Conservation (phyloP, 768 basidiomycete species). For the Trametes villosa region DNA sequence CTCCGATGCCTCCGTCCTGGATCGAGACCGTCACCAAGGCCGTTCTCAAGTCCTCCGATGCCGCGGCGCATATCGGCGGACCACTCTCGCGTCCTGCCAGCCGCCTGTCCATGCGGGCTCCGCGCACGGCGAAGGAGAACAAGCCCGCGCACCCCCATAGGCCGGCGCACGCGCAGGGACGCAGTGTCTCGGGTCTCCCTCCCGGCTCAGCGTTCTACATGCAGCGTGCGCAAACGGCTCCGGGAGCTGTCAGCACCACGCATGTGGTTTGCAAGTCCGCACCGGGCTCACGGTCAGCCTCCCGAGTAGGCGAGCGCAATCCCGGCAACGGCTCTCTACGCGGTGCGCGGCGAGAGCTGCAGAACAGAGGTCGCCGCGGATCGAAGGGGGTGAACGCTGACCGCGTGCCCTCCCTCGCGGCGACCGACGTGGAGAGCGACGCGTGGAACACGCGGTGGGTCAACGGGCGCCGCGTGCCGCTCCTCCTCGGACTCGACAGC, state of each 20-base stretch:
- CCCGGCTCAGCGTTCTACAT: conserved; percentile 28
- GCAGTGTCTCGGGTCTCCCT: conserved; percentile 23
- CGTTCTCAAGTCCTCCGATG: conserved; percentile 54
- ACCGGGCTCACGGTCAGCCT: conserved; percentile 64
- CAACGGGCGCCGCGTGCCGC: conserved; percentile 25
- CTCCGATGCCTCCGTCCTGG: conserved; percentile 74
- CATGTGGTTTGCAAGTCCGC: conserved; percentile 72
- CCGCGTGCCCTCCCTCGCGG: conserved; percentile 63
- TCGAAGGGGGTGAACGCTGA: conserved; percentile 34
- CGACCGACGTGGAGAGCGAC: conserved; percentile 63
- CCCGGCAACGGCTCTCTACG: conserved; percentile 12
- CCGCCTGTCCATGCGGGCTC: conserved; percentile 24
- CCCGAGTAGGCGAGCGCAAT: conserved; percentile 39
- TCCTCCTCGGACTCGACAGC: conserved; percentile 15
- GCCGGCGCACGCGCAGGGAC: conserved; percentile 19
- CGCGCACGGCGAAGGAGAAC: conserved; percentile 30
- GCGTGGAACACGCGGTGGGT: conserved; percentile 46
- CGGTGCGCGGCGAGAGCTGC: conserved; percentile 19
- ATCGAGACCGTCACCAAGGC: conserved; percentile 71
- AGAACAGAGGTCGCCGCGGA: conserved; percentile 22
- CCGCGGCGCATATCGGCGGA: conserved; percentile 50
- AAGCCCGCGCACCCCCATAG: conserved; percentile 32
- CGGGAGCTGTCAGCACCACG: conserved; percentile 50
- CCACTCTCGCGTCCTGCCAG: conserved; percentile 28
- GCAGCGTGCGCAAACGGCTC: conserved; percentile 40